Evolutionary conservation across 1,284 basidiomycete genomes (phyloP).

Genomic region (Apiotrichum gamsii): DNA sequence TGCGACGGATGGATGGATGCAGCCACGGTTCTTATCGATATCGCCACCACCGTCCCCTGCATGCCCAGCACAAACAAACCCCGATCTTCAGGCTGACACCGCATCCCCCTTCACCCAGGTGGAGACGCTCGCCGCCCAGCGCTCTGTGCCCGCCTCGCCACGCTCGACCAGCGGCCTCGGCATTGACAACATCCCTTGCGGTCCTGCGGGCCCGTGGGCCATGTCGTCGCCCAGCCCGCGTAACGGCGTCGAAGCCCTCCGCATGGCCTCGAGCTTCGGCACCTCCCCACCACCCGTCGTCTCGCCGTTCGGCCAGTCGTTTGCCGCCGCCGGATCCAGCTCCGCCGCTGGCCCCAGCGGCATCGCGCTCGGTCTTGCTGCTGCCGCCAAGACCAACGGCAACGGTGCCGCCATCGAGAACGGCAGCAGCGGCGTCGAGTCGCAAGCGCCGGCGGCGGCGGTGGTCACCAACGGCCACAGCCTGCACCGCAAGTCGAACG

Average conservation of each 20-base stretch:
- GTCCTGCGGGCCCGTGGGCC: constrained; percentile 3
- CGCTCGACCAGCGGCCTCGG: no score
- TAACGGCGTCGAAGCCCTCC: constrained; percentile 9
- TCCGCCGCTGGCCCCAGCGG: neutral
- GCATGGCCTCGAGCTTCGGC: constrained; percentile 5
- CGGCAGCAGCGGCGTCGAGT: neutral
- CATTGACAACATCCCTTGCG: constrained; percentile 15
- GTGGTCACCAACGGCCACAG: neutral
- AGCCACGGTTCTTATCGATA: no score
- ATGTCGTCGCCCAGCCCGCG: neutral
- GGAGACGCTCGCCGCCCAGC: constrained; percentile 3
- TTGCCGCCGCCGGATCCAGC: no score
- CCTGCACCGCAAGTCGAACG: neutral
- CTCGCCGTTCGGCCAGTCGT: constrained; percentile 1
- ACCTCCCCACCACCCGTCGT: constrained; percentile 4
- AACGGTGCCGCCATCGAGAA: constrained; percentile 17
- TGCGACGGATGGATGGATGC: no score
- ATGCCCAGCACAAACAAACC: no score
- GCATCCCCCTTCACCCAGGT: constrained; percentile 7
- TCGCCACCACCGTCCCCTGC: no score
- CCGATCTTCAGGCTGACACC: no score
- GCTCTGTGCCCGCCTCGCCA: neutral
- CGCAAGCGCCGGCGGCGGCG: neutral
- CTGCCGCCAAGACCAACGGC: constrained; percentile 15
- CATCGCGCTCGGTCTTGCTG: constrained; percentile 15